Conservation (phyloP, 169 alveolate genomes). For the Eimeria zaria region DNA sequence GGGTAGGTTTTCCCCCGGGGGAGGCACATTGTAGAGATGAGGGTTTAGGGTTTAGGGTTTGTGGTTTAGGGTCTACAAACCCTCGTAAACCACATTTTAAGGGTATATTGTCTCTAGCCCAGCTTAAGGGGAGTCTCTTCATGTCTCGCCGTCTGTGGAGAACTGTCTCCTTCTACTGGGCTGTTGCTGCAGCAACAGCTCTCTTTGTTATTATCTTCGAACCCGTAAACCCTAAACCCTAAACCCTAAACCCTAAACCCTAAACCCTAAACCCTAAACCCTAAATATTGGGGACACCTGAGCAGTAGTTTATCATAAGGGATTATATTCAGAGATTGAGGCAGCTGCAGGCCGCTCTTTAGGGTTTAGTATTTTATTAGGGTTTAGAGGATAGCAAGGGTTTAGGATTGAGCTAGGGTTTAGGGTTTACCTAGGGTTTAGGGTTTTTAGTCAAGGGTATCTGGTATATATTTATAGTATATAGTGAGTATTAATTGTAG, state of each 20-base stretch:
- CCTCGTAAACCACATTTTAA: too few species aligned
- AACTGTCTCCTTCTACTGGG: constrained; percentile 72
- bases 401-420: background rate
- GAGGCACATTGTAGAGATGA: too few species aligned
- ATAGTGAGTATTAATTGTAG: too few species aligned
- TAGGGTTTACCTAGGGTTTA: background rate
- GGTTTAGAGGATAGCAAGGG: background rate
- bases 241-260: too few species aligned
- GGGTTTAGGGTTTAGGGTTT: constrained; percentile 33
- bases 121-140: constrained; percentile 58
- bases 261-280: too few species aligned
- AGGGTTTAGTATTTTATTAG: background rate
- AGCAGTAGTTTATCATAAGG: too few species aligned
- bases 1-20: too few species aligned
- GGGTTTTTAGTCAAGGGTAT: too few species aligned
- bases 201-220: constrained; percentile 56
- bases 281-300: too few species aligned
- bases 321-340: too few species aligned
- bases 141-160: constrained; percentile 75
- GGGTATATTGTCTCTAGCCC: constrained; percentile 6
- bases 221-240: constrained; percentile 68
- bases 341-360: too few species aligned
- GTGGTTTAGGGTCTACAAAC: background rate
- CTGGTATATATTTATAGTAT: background rate
- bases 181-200: constrained; percentile 63